phyloP scores from a whole-genome alignment of 2,329 filamentous ascomycete genomes.

The Geosmithia flava region DNA sequence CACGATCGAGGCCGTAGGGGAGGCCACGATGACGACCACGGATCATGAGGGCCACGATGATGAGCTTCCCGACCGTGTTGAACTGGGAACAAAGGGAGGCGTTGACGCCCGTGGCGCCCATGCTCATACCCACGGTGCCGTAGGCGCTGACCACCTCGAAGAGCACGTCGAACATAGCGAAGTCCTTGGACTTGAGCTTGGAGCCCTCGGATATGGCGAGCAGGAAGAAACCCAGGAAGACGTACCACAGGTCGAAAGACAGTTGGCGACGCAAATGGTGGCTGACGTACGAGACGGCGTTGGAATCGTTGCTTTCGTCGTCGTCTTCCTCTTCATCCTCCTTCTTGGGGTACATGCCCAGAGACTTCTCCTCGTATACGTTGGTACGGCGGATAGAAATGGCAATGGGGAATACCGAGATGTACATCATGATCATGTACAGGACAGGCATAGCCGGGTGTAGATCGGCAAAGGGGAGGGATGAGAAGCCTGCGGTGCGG shows the following conservation, averaged over 20 bases:
- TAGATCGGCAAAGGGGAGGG: conserved; percentile 62
- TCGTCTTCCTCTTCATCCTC: conserved; percentile 26
- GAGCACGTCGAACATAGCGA: conserved; percentile 57
- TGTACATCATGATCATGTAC: conserved; percentile 99
- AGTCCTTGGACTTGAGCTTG: conserved; percentile 50
- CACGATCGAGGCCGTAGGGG: conserved; percentile 53
- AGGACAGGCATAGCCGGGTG: conserved; percentile 89
- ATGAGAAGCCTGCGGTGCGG: conserved; percentile 79
- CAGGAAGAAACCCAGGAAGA: conserved; percentile 87
- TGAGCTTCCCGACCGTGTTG: conserved; percentile 55
- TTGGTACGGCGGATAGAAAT: conserved; percentile 91
- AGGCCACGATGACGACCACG: conserved; percentile 57
- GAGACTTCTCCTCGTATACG: conserved; percentile 85
- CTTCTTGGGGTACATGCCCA: conserved; percentile 56
- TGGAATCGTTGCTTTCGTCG: conserved; percentile 8
- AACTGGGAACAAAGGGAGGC: conserved; percentile 79
- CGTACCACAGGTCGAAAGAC: conserved; percentile 95
- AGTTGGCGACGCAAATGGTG: conserved; percentile 86
- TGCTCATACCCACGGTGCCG: conserved; percentile 82
- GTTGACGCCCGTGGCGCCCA: conserved; percentile 68
- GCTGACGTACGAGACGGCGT: conserved; percentile 71
- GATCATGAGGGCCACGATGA: conserved; percentile 58
- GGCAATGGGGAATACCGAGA: conserved; percentile 91
- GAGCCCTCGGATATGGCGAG: conserved; percentile 77
- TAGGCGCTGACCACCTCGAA: conserved; percentile 88